These are phyloP conservation scores for Schizophyllum amplum DNA, from an alignment of 1,284 basidiomycete genomes.

Conservation along the genomic window DNA sequence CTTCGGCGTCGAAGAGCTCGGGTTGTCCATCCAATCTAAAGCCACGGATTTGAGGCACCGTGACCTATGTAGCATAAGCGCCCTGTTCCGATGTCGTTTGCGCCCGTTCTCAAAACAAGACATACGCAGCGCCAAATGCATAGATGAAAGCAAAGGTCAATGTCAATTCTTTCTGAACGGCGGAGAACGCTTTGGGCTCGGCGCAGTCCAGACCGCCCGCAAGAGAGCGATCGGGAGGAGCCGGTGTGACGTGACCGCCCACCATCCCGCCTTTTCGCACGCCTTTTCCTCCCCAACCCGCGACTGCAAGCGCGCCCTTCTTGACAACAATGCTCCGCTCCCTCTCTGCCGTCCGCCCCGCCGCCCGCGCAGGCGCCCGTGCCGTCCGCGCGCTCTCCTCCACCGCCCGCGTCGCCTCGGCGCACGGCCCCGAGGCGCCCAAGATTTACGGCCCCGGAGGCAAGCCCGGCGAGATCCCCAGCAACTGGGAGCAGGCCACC, in stretches of 20 bases:
- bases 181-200: background rate
- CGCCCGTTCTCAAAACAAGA: no score
- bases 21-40: no score
- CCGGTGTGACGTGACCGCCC: background rate
- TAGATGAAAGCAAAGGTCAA: background rate
- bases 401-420: slow-evolving; percentile 41
- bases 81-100: no score
- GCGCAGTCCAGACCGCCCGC: background rate
- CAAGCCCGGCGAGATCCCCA: slow-evolving; percentile 73
- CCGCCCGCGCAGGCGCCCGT: slow-evolving; percentile 22
- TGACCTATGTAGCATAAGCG: no score
- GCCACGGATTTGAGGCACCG: no score
- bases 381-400: slow-evolving; percentile 49
- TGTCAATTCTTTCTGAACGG: background rate
- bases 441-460: slow-evolving; percentile 68
- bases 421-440: slow-evolving; percentile 41
- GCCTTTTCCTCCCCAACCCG: background rate
- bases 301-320: background rate
- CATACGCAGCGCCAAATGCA: no score
- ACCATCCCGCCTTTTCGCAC: background rate
- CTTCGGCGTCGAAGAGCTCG: no score
- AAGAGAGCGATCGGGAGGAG: background rate
- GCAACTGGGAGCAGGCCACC: slow-evolving; percentile 87
- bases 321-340: background rate
- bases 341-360: slow-evolving; percentile 11